Evolutionary conservation across 1,284 basidiomycete genomes (phyloP), one percentile per base, ranked within the genome.

Genomic region (Austroboletus rostrupii): DNA sequence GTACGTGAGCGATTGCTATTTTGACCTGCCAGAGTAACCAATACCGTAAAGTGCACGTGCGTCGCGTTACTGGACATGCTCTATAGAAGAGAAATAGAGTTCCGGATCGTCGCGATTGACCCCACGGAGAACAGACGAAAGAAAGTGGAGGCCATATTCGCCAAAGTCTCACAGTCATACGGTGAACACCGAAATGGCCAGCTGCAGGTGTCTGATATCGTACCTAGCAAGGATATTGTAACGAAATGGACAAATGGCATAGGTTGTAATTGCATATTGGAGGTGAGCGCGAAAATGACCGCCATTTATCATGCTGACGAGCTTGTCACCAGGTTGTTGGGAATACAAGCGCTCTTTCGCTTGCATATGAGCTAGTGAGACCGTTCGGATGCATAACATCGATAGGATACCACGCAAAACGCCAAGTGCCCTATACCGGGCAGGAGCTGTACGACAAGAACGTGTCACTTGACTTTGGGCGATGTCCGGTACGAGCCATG

Each of bases 401-500:
- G 6, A 87, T 91, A 19, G 92, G 92, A 7, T 87, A 90, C 14
- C 85, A 87, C 53, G 76, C 80, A 49, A 72, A 68, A 40, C 71
- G 72, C 1, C 72, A 66, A 10, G 55, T 87, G 29, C 85, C 85
- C 0, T 82, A 83, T 57, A 80, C 73, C 8, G 84, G 85, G 13
- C 69, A 73, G 9, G 72, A 83, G 40, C 66, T 90, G 38, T 96
- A 95, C 68, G 77, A 83, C 70, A 92, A 93, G 70, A 94, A 93
- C 62, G 76, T 87, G 6, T 85, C 83, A 2, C 72, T 90, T 47
- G 84, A 88, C 58, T 93, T 92, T 64, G 93, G 92, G 10, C 78
- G 92, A 16, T 96, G 92, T 62, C 91, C 90, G 16, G 92, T 90
- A 8, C 78, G 85, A 14, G 81, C 86, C 1, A 84, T 92, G 76